phyloP scores from a whole-genome alignment of 2,329 filamentous ascomycete genomes.

The Scytalidium lignicola region DNA sequence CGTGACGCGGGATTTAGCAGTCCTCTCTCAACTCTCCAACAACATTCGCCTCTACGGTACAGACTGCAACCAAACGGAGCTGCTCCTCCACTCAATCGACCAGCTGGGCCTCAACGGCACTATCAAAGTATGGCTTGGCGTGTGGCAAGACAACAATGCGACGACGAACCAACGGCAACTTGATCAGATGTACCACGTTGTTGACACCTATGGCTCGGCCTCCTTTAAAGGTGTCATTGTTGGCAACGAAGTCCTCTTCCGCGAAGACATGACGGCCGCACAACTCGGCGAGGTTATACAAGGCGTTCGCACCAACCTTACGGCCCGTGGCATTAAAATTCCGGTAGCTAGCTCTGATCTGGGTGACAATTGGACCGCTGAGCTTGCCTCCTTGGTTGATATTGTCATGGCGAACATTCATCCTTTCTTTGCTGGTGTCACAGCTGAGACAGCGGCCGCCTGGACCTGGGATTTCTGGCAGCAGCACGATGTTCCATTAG shows the following conservation, averaged over 20 bases:
- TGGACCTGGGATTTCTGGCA: conserved; percentile 88
- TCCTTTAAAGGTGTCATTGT: conserved; percentile 80
- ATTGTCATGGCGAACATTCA: conserved; percentile 96
- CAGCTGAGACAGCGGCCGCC: conserved; percentile 58
- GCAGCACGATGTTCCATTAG: conserved; percentile 57
- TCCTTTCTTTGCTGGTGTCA: conserved; percentile 85
- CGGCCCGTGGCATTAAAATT: conserved; percentile 58
- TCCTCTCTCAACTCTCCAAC: conserved; percentile 86
- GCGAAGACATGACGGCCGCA: conserved; percentile 65
- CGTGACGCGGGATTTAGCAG: conserved; percentile 82
- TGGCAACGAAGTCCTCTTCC: conserved; percentile 74
- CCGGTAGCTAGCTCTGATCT: conserved; percentile 85
- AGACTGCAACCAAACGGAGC: conserved; percentile 95
- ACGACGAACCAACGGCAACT: conserved; percentile 84
- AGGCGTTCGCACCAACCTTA: conserved; percentile 69
- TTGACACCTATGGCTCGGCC: conserved; percentile 60
- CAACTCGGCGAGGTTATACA: conserved; percentile 60
- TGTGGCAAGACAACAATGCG: conserved; percentile 81
- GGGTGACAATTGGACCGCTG: conserved; percentile 76
- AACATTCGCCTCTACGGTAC: conserved; percentile 86
- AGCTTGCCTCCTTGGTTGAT: conserved; percentile 67
- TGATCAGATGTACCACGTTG: conserved; percentile 74
- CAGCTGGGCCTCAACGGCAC: conserved; percentile 62
- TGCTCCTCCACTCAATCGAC: conserved; percentile 80
- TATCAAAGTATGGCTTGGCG: conserved; percentile 89